These are phyloP conservation scores for Zychaea mexicana DNA, from an alignment of 371 early-diverging fungal genomes.

Conservation along the genomic window DNA sequence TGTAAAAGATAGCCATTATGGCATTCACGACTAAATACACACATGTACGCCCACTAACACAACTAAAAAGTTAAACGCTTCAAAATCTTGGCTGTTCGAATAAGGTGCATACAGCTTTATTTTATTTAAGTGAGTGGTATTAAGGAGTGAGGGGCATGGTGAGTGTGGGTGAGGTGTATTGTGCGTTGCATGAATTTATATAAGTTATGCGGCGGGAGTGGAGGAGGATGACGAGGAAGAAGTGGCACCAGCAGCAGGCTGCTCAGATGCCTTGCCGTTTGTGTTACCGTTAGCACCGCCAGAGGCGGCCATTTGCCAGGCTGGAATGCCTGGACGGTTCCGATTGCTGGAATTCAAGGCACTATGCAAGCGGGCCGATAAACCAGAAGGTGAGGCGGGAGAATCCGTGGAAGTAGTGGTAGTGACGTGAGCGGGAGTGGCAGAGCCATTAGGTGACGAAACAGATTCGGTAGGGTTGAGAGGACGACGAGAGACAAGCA, in stretches of 20 bases:
- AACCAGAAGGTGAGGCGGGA: background rate
- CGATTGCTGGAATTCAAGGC: constrained; percentile 6
- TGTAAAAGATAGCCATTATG: too few species aligned
- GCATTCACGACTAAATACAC: too few species aligned
- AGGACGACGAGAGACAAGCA: constrained; percentile 78
- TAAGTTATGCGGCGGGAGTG: background rate
- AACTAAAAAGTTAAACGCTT: too few species aligned
- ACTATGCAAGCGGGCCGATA: background rate
- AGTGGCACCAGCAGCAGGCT: background rate
- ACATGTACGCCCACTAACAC: too few species aligned
- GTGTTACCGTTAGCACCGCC: background rate
- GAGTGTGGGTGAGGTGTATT: too few species aligned
- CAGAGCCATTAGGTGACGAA: background rate
- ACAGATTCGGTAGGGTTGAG: constrained; percentile 23
- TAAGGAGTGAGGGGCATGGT: too few species aligned
- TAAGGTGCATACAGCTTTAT: too few species aligned
- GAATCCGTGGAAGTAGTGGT: background rate
- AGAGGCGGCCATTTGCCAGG: constrained; percentile 7
- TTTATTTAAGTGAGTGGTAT: too few species aligned
- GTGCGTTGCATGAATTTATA: too few species aligned
- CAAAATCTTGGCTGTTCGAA: too few species aligned
- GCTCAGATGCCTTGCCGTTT: background rate
- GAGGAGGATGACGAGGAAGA: background rate
- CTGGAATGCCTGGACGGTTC: constrained; percentile 2
- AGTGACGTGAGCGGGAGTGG: background rate